A percentile compares a stretch with the other conserved stretches of the same genome.
These are phyloP conservation scores for Dioscorea cayenensis DNA, from an alignment of 116 monocot species.

Conservation along the genomic window DNA sequence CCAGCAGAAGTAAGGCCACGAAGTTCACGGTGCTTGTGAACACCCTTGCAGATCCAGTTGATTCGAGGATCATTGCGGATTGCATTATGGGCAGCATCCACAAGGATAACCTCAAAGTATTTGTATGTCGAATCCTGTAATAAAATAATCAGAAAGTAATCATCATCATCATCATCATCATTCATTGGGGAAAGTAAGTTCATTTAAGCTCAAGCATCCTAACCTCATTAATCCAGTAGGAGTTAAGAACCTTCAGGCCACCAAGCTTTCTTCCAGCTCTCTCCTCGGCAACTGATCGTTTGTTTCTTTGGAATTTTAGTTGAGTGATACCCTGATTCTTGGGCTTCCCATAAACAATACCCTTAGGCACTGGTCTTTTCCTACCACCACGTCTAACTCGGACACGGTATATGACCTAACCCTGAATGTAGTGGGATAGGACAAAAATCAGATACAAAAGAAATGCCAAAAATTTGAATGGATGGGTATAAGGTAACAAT, in stretches of 20 bases:
- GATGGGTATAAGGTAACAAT: background rate
- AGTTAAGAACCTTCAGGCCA: constrained; percentile 34
- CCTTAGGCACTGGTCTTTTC: constrained; percentile 35
- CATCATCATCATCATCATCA: background rate
- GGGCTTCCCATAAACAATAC: constrained; percentile 38
- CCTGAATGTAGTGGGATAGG: constrained; percentile 5
- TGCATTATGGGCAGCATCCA: constrained; percentile 26
- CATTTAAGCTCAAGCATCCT: background rate
- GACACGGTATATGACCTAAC: constrained; percentile 26
- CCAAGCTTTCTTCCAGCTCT: constrained; percentile 34
- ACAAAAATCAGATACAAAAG: background rate
- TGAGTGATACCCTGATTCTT: constrained; percentile 42
- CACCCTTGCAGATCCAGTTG: constrained; percentile 40
- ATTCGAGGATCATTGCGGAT: constrained; percentile 39
- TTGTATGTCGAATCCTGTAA: constrained; percentile 36
- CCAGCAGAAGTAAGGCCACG: constrained; percentile 58
- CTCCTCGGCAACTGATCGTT: constrained; percentile 41
- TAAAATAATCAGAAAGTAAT: background rate
- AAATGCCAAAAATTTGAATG: background rate
- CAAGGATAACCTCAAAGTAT: constrained; percentile 31
- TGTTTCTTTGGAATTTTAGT: constrained; percentile 33
- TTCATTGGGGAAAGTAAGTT: background rate
- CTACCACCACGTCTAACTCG: constrained; percentile 29
- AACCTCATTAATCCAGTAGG: constrained; percentile 41
- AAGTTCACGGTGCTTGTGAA: constrained; percentile 32